Percentiles rank a stretch among this genome's conserved stretches.
phyloP scores from a whole-genome alignment of 2,329 filamentous ascomycete species.

The Bipolaris oryzae region DNA sequence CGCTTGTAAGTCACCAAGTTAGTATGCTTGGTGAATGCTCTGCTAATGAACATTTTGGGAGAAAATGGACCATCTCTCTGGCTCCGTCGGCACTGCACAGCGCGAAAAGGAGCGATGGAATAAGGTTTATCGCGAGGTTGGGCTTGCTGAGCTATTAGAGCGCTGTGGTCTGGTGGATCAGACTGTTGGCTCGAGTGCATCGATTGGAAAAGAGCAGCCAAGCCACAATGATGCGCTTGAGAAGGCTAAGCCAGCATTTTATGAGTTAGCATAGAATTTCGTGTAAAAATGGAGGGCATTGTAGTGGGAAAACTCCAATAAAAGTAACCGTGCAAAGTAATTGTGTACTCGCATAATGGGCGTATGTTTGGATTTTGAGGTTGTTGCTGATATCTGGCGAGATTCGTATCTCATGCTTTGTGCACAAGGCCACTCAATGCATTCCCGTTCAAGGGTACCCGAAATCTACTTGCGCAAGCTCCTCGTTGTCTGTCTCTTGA shows the following conservation, averaged over 20 bases:
- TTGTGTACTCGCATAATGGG: background rate
- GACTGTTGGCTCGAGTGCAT: background rate
- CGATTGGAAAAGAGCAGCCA: conserved; percentile 1
- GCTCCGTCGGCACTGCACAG: conserved; percentile 68
- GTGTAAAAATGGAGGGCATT: background rate
- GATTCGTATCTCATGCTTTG: no score
- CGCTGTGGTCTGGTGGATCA: conserved; percentile 21
- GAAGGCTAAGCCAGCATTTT: conserved; percentile 25
- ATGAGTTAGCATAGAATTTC: background rate
- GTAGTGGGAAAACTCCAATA: background rate
- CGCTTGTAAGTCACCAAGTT: conserved; percentile 43
- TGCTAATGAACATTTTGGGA: conserved; percentile 50
- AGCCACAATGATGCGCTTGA: conserved; percentile 6
- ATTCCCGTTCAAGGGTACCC: background rate
- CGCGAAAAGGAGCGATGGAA: conserved; percentile 73
- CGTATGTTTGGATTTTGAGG: background rate
- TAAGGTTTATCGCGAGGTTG: conserved; percentile 73
- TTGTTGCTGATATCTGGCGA: background rate
- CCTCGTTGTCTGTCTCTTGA: conserved; percentile 38
- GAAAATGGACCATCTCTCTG: conserved; percentile 70
- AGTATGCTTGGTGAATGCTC: no score
- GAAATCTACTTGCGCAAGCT: background rate
- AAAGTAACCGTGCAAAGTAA: background rate
- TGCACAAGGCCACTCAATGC: background rate
- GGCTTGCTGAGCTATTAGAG: conserved; percentile 54